phyloP scores from a whole-genome alignment of 2,329 filamentous ascomycete genomes.

The Apiospora koreana region DNA sequence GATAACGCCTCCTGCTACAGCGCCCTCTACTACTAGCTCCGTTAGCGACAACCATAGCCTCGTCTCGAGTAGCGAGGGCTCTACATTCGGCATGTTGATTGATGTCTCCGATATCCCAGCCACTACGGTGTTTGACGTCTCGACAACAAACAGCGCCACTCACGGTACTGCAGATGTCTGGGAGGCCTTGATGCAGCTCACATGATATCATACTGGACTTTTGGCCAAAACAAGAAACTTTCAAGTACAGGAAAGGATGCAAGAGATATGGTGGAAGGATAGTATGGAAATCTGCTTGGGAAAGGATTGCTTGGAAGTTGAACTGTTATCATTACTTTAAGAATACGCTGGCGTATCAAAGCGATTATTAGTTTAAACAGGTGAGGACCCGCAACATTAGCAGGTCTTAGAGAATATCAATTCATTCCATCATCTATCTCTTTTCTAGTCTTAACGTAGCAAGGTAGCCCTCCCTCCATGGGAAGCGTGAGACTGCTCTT shows the following conservation, averaged over 20 bases:
- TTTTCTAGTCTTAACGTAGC: slow-evolving; percentile 33
- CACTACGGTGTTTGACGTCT: background rate
- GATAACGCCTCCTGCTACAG: background rate
- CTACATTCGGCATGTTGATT: background rate
- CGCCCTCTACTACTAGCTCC: background rate
- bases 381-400: too few relatives aligned
- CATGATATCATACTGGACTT: background rate
- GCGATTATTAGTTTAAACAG: too few relatives aligned
- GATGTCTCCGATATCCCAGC: background rate
- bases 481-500: slow-evolving; percentile 64
- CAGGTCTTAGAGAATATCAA: background rate
- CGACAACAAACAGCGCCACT: background rate
- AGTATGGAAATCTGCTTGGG: background rate
- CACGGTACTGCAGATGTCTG: background rate
- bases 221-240: background rate
- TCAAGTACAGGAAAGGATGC: background rate
- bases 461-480: slow-evolving; percentile 62
- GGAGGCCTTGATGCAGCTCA: background rate
- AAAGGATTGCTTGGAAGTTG: background rate
- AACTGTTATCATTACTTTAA: too few relatives aligned
- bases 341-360: too few relatives aligned
- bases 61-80: background rate
- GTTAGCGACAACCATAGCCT: background rate
- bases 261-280: background rate
- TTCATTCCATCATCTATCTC: background rate